Base-by-base conservation (phyloP, 1,284 basidiomycete genomes). In the Irpex sp. region DNA sequence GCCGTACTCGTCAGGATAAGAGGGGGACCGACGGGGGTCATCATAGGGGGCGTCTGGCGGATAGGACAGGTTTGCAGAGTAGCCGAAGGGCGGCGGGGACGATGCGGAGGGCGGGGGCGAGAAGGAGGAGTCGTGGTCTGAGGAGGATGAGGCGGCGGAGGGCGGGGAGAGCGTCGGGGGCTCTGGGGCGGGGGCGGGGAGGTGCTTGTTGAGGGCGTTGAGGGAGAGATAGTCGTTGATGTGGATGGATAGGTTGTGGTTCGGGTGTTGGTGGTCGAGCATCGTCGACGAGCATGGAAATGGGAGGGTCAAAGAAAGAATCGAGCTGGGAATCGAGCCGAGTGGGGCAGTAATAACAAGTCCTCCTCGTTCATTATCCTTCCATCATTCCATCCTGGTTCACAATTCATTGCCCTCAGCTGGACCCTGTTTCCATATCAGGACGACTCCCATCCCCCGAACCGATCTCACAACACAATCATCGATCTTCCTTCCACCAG, bases 121-220 rank as follows among this genome's bases (percentile, higher is more conserved):
- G 52, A 54, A 36, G 52, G 52, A 54, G 52, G 23, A 36, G 60
- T 58, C 56, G 36, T 55, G 53, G 54, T 51, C 45, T 28, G 52
- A 19, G 33, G 48, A 51, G 12, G 48, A 33, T 47, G 49, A 36
- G 60, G 60, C 36, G 19, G 35, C 48, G 49, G 56, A 57, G 56
- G 56, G 56, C 49, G 60, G 60, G 48, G 59, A 57, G 56, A 57
- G 60, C 35, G 59, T 36, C 48, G 49, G 14, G 56, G 60, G 60
- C 48, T 39, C 36, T 33, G 56, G 60, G 10, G 19, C 18, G 12
- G n/a, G 12, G 56, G 12, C n/a, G 48, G 36, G 12, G 53, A 49
- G 48, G 37, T 59, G 28, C 51, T 60, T 56, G 55, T 47, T 23
- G 55, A 60, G 54, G 47, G 42, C 59, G 54, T 60, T 56, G 59